Evolutionary conservation across 1,284 basidiomycete species (phyloP).

Genomic region (Ustilago loliicola): DNA sequence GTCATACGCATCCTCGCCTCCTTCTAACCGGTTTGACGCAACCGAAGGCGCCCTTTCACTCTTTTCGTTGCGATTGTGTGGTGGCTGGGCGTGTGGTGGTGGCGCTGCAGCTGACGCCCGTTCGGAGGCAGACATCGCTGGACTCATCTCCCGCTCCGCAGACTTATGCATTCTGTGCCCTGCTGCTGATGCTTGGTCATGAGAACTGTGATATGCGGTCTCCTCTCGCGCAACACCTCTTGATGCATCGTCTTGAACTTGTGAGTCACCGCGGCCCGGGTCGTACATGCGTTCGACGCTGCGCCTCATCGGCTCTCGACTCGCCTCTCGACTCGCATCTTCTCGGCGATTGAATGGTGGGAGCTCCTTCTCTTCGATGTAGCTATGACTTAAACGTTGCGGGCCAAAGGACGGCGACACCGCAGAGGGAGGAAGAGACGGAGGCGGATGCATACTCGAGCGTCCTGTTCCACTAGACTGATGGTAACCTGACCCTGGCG

Average conservation of each 20-base stretch:
- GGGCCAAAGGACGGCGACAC: slow-evolving; percentile 26
- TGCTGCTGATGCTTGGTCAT: background rate
- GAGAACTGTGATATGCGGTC: background rate
- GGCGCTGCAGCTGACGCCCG: background rate
- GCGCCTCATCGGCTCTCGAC: background rate
- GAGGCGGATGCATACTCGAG: slow-evolving; percentile 18
- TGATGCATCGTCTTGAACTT: background rate
- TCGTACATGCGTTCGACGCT: slow-evolving; percentile 1
- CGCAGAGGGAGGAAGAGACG: slow-evolving; percentile 23
- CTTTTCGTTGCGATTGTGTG: background rate
- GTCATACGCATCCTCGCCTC: background rate
- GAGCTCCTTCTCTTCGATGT: slow-evolving; percentile 10
- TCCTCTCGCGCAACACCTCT: background rate
- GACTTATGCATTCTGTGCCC: background rate
- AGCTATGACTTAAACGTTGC: slow-evolving; percentile 18
- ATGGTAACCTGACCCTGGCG: slow-evolving; percentile 25
- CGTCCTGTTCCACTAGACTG: slow-evolving; percentile 5
- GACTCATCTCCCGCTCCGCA: background rate
- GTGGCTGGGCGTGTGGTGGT: background rate
- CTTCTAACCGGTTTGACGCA: background rate
- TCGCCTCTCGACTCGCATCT: background rate
- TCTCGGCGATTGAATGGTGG: slow-evolving; percentile 13
- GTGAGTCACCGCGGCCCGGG: background rate
- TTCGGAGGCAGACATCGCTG: background rate
- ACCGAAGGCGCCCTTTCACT: background rate